Conservation (phyloP, 2,329 filamentous ascomycete species). For the Hysterium pulicare region DNA sequence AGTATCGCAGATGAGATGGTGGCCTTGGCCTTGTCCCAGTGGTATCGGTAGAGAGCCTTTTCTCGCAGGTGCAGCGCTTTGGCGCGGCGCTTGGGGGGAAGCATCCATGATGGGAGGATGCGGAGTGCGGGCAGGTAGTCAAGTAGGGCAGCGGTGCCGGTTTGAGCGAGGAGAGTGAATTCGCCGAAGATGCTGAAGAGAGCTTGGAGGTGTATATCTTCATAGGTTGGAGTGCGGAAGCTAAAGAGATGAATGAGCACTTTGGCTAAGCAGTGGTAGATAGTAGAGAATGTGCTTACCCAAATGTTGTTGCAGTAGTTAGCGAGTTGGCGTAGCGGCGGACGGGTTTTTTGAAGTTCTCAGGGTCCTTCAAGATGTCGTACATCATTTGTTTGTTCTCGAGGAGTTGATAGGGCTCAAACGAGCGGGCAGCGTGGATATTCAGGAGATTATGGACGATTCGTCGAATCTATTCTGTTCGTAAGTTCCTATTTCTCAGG, state of each 20-base stretch:
- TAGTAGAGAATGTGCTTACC: slow-evolving; percentile 29
- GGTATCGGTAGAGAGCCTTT: slow-evolving; percentile 8
- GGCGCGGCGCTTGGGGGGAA: slow-evolving; percentile 9
- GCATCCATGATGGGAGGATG: slow-evolving; percentile 9
- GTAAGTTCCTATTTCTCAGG: no score
- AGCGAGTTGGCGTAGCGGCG: slow-evolving; percentile 40
- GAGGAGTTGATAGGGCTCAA: slow-evolving; percentile 9
- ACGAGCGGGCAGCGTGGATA: slow-evolving; percentile 1
- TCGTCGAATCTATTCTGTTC: slow-evolving; percentile 3
- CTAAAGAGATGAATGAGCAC: slow-evolving; percentile 12
- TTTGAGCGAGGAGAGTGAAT: slow-evolving; percentile 7
- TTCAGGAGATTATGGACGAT: slow-evolving; percentile 5
- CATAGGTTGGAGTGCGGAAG: slow-evolving; percentile 4
- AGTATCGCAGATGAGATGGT: no score
- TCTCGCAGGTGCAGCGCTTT: slow-evolving; percentile 7
- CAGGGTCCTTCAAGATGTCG: slow-evolving; percentile 6
- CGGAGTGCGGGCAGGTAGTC: slow-evolving; percentile 44
- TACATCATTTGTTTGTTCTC: slow-evolving; percentile 12
- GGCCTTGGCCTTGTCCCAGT: slow-evolving; percentile 11
- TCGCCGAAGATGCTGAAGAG: slow-evolving; percentile 9
- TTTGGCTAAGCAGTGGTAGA: slow-evolving; percentile 4
- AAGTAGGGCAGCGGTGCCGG: slow-evolving; percentile 6
- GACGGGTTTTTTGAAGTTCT: slow-evolving; percentile 5
- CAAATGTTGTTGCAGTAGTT: slow-evolving; percentile 51
- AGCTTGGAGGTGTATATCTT: background rate